Evolutionary conservation across 768 basidiomycete genomes (phyloP), one percentile per base, ranked within the genome.

Genomic region (Naganishia vaughanmartiniae): DNA sequence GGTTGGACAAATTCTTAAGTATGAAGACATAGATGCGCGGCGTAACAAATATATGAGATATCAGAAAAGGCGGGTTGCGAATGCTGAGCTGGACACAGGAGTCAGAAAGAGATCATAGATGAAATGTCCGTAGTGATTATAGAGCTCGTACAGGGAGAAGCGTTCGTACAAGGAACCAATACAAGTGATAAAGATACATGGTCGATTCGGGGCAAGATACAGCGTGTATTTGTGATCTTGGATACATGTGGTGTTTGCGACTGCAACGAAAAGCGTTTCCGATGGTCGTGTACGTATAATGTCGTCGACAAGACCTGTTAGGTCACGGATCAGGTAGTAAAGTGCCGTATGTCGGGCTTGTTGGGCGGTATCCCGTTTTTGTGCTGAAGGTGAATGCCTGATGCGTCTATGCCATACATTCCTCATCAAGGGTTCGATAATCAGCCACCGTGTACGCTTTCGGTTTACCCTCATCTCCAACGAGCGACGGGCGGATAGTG

Each of bases 401-500:
- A n/a, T n/a, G n/a, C n/a, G 42, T 63, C 12, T 17, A 24, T 42
- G 42, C 60, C 48, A 51, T 51, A 15, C 24, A 51, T 24, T 51
- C 48, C 21, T 51, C 48, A 7, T 26, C n/a, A 14, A n/a, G 19
- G 48, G 48, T 1, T 7, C 48, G 48, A 51, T 51, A 51, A 51
- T 51, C 48, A 12, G 48, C 48, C 2, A 51, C 48, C n/a, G 48
- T 51, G 6, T 51, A n/a, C 19, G 48, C 48, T 28, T 63, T 63
- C 14, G 26, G 42, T 28, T 63, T 63, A 12, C 60, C 60, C 10
- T 34, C 42, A 9, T 42, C 60, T 26, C 1, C 7, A 1, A 42
- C 42, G 1, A 63, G 60, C 60, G 60, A 26, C 6, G 60, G 60
- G 2, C 60, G 60, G 6, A 63, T 17, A n/a, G 60, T 63, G 5